Percentiles rank a stretch among this genome's conserved stretches.
phyloP scores from a whole-genome alignment of 228 moss, liverwort and hornwort genomes.

The Sphagnum magellanicum region DNA sequence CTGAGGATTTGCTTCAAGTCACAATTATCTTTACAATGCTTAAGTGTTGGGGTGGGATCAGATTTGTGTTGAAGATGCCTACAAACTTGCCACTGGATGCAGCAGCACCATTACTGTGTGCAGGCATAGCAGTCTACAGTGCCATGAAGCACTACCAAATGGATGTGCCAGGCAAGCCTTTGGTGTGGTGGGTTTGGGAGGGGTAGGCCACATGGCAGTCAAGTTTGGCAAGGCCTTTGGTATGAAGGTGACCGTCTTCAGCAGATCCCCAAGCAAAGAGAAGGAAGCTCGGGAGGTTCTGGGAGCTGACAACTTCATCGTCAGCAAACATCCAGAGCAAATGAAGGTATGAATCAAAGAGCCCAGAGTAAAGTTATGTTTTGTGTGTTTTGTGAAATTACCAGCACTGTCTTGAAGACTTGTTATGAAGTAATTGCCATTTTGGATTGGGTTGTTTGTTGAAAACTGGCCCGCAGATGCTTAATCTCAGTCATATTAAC shows the following conservation, averaged over 20 bases:
- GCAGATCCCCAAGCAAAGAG: slow-evolving; percentile 18
- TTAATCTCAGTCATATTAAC: not conserved
- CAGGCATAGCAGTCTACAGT: slow-evolving; percentile 34
- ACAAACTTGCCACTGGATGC: slow-evolving; percentile 15
- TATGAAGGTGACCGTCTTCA: slow-evolving; percentile 18
- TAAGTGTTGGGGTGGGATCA: not conserved
- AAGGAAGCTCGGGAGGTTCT: slow-evolving; percentile 17
- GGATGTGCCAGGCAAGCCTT: slow-evolving; percentile 27
- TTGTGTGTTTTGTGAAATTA: not conserved
- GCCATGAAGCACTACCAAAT: slow-evolving; percentile 39
- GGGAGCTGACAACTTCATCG: slow-evolving; percentile 23
- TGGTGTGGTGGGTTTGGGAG: slow-evolving; percentile 33
- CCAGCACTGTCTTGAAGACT: not conserved
- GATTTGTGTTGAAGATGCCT: slow-evolving; percentile 16
- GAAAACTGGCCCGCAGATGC: not conserved
- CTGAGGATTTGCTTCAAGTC: not conserved
- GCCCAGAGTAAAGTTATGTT: no score
- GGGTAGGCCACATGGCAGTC: slow-evolving; percentile 24
- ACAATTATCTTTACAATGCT: not conserved
- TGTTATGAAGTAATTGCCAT: no score
- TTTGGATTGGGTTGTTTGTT: not conserved
- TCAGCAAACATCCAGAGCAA: slow-evolving; percentile 11
- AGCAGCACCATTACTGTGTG: slow-evolving; percentile 34
- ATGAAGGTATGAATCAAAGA: slow-evolving; percentile 12
- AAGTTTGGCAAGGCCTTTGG: slow-evolving; percentile 30